phyloP scores from a whole-genome alignment of 495 filamentous ascomycete genomes.

The Penicillium lividum region DNA sequence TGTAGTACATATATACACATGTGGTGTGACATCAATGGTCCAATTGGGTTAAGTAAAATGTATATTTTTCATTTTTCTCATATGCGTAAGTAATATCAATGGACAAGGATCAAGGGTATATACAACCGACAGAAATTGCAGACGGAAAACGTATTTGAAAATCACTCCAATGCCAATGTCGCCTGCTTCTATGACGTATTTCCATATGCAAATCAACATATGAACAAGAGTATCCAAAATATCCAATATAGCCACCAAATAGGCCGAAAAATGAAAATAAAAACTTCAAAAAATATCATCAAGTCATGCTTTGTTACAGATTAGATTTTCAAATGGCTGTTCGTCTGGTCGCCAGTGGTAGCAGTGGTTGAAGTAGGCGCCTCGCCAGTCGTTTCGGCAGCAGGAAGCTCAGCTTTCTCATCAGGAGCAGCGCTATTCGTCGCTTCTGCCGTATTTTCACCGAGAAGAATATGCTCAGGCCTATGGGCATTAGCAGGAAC shows the following conservation, averaged over 20 bases:
- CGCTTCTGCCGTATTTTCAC: not conserved
- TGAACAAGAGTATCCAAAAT: not conserved
- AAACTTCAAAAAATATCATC: conserved; percentile 4
- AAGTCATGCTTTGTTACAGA: conserved; percentile 15
- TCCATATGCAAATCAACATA: not conserved
- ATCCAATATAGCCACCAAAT: not conserved
- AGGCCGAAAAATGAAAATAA: not conserved
- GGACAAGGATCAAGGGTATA: conserved; percentile 14
- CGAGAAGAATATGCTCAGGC: not conserved
- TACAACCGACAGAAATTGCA: conserved; percentile 2
- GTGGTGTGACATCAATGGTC: too few relatives aligned
- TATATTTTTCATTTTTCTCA: not conserved
- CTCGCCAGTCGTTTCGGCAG: not conserved
- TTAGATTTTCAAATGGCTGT: not conserved
- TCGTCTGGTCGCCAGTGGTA: not conserved
- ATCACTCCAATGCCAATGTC: conserved; percentile 2
- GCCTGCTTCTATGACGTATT: conserved; percentile 2
- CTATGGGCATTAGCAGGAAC: conserved; percentile 4
- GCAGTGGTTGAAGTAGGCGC: not conserved
- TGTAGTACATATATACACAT: too few relatives aligned
- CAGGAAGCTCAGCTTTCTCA: not conserved
- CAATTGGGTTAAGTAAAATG: not conserved
- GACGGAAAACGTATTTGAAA: not conserved
- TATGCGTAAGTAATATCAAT: not conserved
- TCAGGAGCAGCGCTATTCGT: not conserved